Conservation (phyloP, 2,329 filamentous ascomycete species). For the Diaporthe citri region DNA sequence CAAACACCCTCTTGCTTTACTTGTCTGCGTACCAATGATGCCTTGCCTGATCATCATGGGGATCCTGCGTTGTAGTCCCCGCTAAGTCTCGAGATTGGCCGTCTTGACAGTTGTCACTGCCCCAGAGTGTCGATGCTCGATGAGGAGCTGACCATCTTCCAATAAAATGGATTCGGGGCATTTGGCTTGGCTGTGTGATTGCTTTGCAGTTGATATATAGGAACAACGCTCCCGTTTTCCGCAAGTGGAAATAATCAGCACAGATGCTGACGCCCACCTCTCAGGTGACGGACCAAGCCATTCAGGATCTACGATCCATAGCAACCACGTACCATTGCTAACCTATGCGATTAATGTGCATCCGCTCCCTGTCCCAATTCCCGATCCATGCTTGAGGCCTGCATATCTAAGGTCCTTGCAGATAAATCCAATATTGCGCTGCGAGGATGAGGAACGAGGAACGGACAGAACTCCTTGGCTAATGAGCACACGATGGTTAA, state of each 20-base stretch:
- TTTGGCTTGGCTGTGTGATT: slow-evolving; percentile 21
- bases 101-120: background rate
- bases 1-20: background rate
- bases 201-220: slow-evolving; percentile 23
- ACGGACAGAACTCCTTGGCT: background rate
- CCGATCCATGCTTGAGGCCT: slow-evolving; percentile 9
- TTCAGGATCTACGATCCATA: slow-evolving; percentile 6
- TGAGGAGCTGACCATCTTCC: slow-evolving; percentile 3
- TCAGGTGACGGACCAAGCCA: slow-evolving; percentile 3
- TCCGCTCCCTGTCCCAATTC: slow-evolving; percentile 25
- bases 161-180: background rate
- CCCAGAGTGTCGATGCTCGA: background rate
- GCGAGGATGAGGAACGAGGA: background rate
- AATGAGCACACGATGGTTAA: background rate
- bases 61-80: background rate
- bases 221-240: background rate
- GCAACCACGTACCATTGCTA: background rate
- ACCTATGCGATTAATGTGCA: slow-evolving; percentile 3
- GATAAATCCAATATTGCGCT: background rate
- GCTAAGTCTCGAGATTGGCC: background rate
- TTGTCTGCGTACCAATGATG: background rate
- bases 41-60: background rate
- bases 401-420: background rate
- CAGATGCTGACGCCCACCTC: slow-evolving; percentile 3
- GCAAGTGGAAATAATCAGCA: slow-evolving; percentile 22